Evolutionary conservation across 805 yeast genomes (phyloP), one percentile per base, ranked within the genome.

Genomic region (Myxozyma lipomycoides): DNA sequence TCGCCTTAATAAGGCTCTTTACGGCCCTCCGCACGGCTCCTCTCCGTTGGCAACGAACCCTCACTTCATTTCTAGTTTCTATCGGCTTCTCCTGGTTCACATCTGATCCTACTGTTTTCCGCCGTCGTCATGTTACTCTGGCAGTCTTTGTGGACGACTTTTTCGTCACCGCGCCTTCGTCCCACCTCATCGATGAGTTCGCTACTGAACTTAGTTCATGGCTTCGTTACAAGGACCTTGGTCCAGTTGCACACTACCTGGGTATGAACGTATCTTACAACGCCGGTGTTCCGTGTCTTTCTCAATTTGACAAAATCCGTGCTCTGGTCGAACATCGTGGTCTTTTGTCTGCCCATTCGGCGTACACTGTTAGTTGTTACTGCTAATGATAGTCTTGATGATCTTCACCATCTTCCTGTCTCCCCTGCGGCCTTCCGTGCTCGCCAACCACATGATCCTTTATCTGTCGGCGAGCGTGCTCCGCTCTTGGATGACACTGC

Each of bases 21-120:
- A 21, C 36, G 45, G 39, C 22, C n/a, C 45, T 41, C 34, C 45
- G 45, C 35, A 23, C 45, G 4, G 45, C 45, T 17, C 45, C 45
- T 17, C 18, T 41, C 35, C 34, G 15, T 10, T 41, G 39, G 45
- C 36, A 24, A 28, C 34, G 34, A 10, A 28, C 34, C 7, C 36
- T 41, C 21, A 21, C 39, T 19, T 17, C 38, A 7, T 41, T 24
- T 24, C 45, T 21, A 12, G 17, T n/a, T 17, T 17, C 45, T 17
- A 24, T 21, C 30, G 38, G 45, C 19, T 23, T 24, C 22, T 12
- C 30, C 12, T 10, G 35, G 15, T 24, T 41, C 5, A 6, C 19
- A 21, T 24, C 40, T n/a, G 45, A 24, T 23, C 45, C 39, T 9
- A 24, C 36, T 6, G 45, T 24, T n/a, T 41, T 24, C n/a, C 39